Evolutionary conservation across 1,284 basidiomycete species (phyloP).

Genomic region (Psilocybe mexicana): DNA sequence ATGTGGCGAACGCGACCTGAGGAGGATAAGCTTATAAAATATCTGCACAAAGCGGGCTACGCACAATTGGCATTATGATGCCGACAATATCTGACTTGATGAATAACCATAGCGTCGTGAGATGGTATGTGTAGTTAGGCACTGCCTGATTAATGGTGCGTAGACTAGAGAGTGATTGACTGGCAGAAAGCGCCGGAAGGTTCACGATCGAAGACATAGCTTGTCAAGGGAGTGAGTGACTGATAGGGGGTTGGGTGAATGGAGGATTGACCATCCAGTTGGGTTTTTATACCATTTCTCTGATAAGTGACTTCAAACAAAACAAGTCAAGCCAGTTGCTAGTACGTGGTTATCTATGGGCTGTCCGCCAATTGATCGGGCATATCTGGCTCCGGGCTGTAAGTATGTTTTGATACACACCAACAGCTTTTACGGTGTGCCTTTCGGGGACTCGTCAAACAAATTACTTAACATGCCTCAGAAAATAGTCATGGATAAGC

Average conservation of each 20-base stretch:
- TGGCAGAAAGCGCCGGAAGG: not conserved
- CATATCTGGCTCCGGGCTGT: not conserved
- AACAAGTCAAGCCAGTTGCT: not conserved
- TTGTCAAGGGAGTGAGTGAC: not conserved
- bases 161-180: slow-evolving; percentile 1
- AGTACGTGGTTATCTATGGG: not conserved
- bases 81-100: slow-evolving; percentile 1
- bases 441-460: not conserved
- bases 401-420: not conserved
- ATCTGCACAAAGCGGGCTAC: not conserved
- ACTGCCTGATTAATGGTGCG: not conserved
- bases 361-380: not conserved
- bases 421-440: not conserved
- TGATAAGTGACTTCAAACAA: not conserved
- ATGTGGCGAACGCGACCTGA: not conserved
- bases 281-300: not conserved
- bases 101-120: not conserved
- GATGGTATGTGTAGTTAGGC: not conserved
- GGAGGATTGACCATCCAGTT: not conserved
- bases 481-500: too few species aligned
- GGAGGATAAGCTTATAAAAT: not conserved
- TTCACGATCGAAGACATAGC: not conserved
- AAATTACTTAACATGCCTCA: too few species aligned
- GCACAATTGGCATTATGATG: not conserved
- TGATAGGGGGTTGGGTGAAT: not conserved